A percentile compares a stretch with the other conserved stretches of the same genome.
Evolutionary conservation across 768 basidiomycete genomes (phyloP).

Genomic region (Tulasnella sp.): DNA sequence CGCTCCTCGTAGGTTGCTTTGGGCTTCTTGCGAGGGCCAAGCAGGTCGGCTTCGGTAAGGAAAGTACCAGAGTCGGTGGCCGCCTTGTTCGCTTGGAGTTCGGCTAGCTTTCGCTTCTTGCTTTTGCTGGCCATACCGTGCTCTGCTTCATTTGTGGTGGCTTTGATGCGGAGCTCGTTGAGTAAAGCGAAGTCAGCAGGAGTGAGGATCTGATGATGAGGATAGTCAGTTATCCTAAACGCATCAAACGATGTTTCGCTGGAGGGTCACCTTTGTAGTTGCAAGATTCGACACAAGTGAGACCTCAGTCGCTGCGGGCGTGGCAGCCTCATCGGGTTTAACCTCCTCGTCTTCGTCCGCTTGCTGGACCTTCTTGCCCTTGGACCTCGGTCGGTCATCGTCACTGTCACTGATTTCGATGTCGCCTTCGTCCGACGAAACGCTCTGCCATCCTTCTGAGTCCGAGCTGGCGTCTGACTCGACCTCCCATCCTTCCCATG

Average conservation of each 20-base stretch:
- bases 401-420: constrained; percentile 82
- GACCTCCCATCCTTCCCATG: constrained; percentile 84
- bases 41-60: constrained; percentile 82
- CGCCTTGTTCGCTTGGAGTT: constrained; percentile 62
- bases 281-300: constrained; percentile 54
- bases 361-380: constrained; percentile 14
- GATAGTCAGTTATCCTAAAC: neutral
- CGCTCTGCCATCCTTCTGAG: constrained; percentile 68
- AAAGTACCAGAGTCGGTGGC: constrained; percentile 33
- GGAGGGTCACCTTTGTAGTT: constrained; percentile 54
- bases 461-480: constrained; percentile 58
- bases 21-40: constrained; percentile 85
- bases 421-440: constrained; percentile 55
- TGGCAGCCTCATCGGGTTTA: constrained; percentile 17
- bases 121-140: constrained; percentile 46
- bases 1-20: constrained; percentile 93
- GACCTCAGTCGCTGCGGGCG: constrained; percentile 20
- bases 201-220: constrained; percentile 74
- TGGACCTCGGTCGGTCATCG: constrained; percentile 38
- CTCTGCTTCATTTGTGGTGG: constrained; percentile 59
- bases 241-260: neutral
- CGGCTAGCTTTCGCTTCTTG: constrained; percentile 82
- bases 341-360: constrained; percentile 15
- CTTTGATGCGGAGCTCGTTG: constrained; percentile 76
- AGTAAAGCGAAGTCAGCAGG: constrained; percentile 92